phyloP scores from a whole-genome alignment of 176 grass and related monocot genomes.

The Eleusine indica region DNA sequence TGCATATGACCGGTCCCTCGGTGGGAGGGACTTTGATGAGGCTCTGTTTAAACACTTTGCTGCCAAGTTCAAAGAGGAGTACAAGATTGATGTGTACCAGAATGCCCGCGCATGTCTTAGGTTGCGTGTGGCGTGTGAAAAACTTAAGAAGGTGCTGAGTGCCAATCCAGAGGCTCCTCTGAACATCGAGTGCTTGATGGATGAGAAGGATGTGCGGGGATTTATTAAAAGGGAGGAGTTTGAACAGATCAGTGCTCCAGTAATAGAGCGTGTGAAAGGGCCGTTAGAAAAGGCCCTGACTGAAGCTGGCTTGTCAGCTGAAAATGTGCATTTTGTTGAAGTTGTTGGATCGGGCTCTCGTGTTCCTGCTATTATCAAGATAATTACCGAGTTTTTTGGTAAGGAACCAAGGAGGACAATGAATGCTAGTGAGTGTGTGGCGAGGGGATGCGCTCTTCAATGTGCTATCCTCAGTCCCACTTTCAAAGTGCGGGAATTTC shows the following conservation, averaged over 20 bases:
- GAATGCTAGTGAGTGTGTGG: constrained; percentile 98
- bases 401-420: constrained; percentile 79
- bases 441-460: constrained; percentile 75
- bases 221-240: constrained; percentile 84
- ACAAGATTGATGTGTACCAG: constrained; percentile 78
- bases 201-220: constrained; percentile 64
- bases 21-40: constrained; percentile 83
- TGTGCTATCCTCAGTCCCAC: constrained; percentile 97
- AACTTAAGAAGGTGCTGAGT: constrained; percentile 77
- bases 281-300: constrained; percentile 63
- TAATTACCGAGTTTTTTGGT: constrained; percentile 78
- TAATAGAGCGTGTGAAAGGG: constrained; percentile 64
- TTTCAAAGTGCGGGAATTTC: constrained; percentile 93
- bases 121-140: constrained; percentile 61
- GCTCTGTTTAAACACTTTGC: constrained; percentile 70
- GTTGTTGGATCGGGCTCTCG: constrained; percentile 74
- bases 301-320: constrained; percentile 41
- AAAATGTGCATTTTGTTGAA: constrained; percentile 62
- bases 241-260: constrained; percentile 54
- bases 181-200: constrained; percentile 71
- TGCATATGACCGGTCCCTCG: constrained; percentile 66
- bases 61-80: constrained; percentile 60
- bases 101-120: constrained; percentile 57
- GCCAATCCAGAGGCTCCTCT: constrained; percentile 67
- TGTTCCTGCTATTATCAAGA: constrained; percentile 73